Percentiles rank a stretch among this genome's conserved stretches.
These are phyloP conservation scores for Russula vinacea DNA, from an alignment of 768 basidiomycete species.

Conservation along the genomic window DNA sequence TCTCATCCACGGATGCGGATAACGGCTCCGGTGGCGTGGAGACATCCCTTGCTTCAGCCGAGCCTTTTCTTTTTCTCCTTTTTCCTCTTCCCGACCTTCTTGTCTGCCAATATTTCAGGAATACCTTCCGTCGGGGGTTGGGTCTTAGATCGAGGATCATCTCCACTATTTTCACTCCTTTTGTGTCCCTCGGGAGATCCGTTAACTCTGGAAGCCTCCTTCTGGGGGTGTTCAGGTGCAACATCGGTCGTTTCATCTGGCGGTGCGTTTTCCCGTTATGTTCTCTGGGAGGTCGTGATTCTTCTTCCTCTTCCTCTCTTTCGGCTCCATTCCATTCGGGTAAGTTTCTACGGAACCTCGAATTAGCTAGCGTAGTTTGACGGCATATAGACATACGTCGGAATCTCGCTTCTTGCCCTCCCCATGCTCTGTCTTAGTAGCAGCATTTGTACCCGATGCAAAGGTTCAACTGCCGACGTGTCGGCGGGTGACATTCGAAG, in stretches of 20 bases:
- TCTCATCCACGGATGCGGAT: neutral
- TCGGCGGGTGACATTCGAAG: slow-evolving; percentile 46
- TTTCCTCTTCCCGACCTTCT: slow-evolving; percentile 36
- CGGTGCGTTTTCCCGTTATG: slow-evolving; percentile 22
- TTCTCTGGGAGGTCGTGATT: slow-evolving; percentile 33
- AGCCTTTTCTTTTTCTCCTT: slow-evolving; percentile 30
- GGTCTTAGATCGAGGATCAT: slow-evolving; percentile 18
- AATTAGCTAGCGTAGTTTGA: neutral
- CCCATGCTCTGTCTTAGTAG: slow-evolving; percentile 9
- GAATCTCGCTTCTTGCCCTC: slow-evolving; percentile 3
- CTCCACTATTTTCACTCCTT: slow-evolving; percentile 28
- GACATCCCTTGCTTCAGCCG: slow-evolving; percentile 11
- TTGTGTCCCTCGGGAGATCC: slow-evolving; percentile 30
- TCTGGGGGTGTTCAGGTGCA: neutral
- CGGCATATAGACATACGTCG: slow-evolving; percentile 9
- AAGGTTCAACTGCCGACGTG: slow-evolving; percentile 32
- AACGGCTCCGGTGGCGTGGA: neutral
- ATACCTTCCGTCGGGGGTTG: slow-evolving; percentile 20
- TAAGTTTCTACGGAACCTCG: slow-evolving; percentile 11
- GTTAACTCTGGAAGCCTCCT: slow-evolving; percentile 10
- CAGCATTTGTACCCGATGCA: neutral
- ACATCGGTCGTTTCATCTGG: neutral
- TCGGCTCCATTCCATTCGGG: slow-evolving; percentile 21
- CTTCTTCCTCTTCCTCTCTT: slow-evolving; percentile 37
- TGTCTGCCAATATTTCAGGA: slow-evolving; percentile 22